Evolutionary conservation across 2,329 filamentous ascomycete species (phyloP).

Genomic region (Elsinoe necatrix): DNA sequence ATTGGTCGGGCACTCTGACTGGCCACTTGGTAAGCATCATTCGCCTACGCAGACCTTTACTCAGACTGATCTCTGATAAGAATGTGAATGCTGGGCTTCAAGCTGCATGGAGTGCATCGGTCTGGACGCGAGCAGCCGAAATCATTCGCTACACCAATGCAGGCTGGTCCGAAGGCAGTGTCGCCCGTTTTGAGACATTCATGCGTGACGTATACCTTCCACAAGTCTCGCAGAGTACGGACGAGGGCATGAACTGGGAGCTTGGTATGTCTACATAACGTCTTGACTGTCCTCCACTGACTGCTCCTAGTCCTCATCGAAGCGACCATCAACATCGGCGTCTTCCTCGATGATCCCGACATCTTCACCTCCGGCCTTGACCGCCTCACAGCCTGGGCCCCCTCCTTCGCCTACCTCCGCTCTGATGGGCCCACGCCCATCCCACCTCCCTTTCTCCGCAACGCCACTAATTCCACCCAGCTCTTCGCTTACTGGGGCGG

Average conservation of each 20-base stretch:
- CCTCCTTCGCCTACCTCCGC: constrained; percentile 6
- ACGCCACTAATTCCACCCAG: not conserved
- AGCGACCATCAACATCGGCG: not conserved
- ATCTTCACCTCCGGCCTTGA: constrained; percentile 1
- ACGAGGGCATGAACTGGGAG: constrained; percentile 9
- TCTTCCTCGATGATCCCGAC: not conserved
- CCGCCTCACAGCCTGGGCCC: not conserved
- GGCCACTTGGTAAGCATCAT: not conserved
- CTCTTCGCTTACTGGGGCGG: constrained; percentile 2
- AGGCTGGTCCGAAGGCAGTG: not conserved
- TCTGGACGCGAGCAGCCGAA: not conserved
- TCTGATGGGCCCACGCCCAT: not conserved
- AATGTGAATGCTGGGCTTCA: constrained; percentile 4
- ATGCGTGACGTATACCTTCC: not conserved
- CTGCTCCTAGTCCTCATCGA: not conserved
- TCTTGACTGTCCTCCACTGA: not conserved
- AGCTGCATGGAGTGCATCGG: constrained; percentile 9
- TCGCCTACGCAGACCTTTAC: not conserved
- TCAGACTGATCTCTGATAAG: not conserved
- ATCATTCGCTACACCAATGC: constrained; percentile 9
- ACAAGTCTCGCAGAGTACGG: not conserved
- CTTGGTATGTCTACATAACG: not conserved
- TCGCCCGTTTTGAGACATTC: not conserved
- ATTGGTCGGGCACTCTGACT: not conserved
- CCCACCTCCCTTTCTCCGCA: not conserved